Percentiles rank a stretch among this genome's conserved stretches.
These are phyloP conservation scores for Cyclotella baltica DNA, from an alignment of 108 stramenopile genomes.

Conservation along the genomic window DNA sequence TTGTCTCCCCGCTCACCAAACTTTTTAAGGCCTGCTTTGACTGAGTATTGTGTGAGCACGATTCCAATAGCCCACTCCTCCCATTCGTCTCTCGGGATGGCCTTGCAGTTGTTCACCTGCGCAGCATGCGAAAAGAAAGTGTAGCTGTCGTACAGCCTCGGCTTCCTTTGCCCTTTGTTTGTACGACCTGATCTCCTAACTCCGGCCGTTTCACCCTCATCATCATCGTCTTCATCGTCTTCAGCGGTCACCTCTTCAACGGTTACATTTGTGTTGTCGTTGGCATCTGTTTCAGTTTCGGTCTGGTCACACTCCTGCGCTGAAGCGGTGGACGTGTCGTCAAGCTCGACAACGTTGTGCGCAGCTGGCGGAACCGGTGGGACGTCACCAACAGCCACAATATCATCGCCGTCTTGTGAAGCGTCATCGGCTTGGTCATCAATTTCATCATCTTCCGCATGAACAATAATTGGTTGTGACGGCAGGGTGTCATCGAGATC, in stretches of 20 bases:
- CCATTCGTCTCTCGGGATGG: conserved; percentile 1
- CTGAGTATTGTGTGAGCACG: no score
- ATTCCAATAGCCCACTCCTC: no score
- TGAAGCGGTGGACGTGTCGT: background rate
- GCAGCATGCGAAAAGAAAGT: background rate
- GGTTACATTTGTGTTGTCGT: no score
- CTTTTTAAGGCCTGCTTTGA: no score
- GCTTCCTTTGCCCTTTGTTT: background rate
- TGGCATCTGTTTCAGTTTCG: background rate
- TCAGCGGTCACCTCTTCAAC: no score
- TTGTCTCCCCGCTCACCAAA: no score
- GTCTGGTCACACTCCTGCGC: background rate
- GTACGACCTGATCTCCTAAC: background rate
- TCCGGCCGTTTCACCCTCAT: background rate
- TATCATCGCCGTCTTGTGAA: background rate
- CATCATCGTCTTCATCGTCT: background rate
- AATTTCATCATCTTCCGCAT: conserved; percentile 7
- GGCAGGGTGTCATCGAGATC: background rate
- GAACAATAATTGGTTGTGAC: background rate
- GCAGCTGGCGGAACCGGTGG: no score
- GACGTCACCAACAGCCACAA: background rate
- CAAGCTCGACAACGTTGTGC: background rate
- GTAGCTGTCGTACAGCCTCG: background rate
- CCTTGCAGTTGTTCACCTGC: background rate
- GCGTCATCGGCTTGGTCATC: no score